Evolutionary conservation across 2,329 filamentous ascomycete genomes (phyloP).

Genomic region (Trichophyton schoenleinii): DNA sequence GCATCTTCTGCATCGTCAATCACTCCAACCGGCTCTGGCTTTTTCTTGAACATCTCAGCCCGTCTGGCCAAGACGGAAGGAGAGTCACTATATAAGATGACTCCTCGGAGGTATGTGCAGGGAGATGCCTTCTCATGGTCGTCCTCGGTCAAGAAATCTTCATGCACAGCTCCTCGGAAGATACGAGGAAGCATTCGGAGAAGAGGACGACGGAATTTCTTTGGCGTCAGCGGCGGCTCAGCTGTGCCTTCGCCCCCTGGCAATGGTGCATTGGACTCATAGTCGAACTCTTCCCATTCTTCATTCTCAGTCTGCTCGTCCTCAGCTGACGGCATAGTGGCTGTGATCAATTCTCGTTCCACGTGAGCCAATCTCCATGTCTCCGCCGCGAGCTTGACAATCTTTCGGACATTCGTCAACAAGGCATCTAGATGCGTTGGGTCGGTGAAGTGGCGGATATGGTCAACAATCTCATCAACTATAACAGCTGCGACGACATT

Average conservation of each 20-base stretch:
- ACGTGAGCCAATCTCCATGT: constrained; percentile 47
- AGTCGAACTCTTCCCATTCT: constrained; percentile 26
- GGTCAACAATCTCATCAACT: constrained; percentile 45
- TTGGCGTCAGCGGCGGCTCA: not conserved
- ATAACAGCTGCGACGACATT: constrained; percentile 44
- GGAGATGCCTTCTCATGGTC: constrained; percentile 33
- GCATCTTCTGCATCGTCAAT: constrained; percentile 4
- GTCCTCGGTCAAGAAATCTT: constrained; percentile 31
- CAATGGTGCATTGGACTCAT: constrained; percentile 7
- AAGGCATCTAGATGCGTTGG: constrained; percentile 40
- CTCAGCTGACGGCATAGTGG: constrained; percentile 36
- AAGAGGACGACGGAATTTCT: constrained; percentile 23
- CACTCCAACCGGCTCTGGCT: constrained; percentile 3
- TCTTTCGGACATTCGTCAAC: constrained; percentile 39
- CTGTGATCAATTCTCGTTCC: constrained; percentile 43
- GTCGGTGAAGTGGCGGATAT: constrained; percentile 43
- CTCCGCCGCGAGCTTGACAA: constrained; percentile 47
- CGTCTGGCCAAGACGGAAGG: constrained; percentile 29
- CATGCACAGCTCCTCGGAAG: constrained; percentile 39
- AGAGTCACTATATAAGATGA: constrained; percentile 40
- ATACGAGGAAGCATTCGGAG: constrained; percentile 42
- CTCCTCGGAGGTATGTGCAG: constrained; percentile 39
- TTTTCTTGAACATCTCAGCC: constrained; percentile 28
- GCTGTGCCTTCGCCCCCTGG: not conserved
- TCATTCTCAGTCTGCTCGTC: constrained; percentile 25